phyloP scores from a whole-genome alignment of 2,329 filamentous ascomycete species.

The Ambrosiella beaveri region DNA sequence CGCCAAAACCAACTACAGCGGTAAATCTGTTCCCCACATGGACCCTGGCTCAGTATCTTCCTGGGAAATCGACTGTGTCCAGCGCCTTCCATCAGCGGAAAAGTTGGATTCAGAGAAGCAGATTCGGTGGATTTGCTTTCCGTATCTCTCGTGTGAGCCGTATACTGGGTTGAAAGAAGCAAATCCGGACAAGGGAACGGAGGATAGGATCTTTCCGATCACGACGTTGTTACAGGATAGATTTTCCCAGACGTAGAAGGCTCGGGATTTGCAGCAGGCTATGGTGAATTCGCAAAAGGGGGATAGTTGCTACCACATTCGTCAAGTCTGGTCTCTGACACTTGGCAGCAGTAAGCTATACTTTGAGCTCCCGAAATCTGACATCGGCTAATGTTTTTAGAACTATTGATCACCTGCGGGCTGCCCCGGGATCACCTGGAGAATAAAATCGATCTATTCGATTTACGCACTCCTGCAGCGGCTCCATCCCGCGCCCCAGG shows the following conservation, averaged over 20 bases:
- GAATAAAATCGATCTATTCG: background rate
- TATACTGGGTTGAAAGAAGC: slow-evolving; percentile 22
- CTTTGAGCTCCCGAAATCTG: background rate
- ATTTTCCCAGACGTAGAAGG: background rate
- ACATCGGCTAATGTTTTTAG: background rate
- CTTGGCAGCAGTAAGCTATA: slow-evolving; percentile 25
- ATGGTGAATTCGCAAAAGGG: slow-evolving; percentile 16
- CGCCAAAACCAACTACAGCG: background rate
- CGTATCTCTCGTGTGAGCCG: slow-evolving; percentile 29
- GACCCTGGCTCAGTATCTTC: background rate
- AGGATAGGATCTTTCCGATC: slow-evolving; percentile 23
- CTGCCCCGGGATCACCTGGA: background rate
- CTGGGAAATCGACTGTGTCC: background rate
- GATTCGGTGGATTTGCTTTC: slow-evolving; percentile 28
- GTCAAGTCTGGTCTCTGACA: slow-evolving; percentile 31
- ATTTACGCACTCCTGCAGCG: background rate
- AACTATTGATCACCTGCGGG: background rate
- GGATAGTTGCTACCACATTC: slow-evolving; percentile 29
- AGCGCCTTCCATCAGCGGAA: background rate
- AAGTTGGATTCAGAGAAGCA: background rate
- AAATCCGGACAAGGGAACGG: slow-evolving; percentile 16
- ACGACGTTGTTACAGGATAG: slow-evolving; percentile 26
- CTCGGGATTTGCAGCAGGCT: slow-evolving; percentile 1
- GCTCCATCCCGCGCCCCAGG: background rate
- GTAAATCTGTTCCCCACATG: background rate